Evolutionary conservation across 1,284 basidiomycete species (phyloP), one percentile per base, ranked within the genome.

Genomic region (Pseudozyma flocculosa): DNA sequence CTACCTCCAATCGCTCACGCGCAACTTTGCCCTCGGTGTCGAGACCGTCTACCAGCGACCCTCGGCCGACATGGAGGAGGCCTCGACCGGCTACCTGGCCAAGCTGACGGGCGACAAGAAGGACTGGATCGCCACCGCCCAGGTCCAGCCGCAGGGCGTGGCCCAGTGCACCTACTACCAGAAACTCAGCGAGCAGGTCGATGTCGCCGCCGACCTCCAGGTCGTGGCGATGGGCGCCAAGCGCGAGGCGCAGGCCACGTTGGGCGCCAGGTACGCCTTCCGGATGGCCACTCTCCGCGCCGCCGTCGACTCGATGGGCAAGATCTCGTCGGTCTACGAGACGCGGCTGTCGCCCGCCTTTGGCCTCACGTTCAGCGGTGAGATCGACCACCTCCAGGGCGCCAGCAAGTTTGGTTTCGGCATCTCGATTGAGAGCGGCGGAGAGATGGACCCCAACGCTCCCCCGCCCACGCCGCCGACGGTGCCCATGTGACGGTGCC

Each of bases 161-260:
- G 75, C 96, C 34, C 89, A 93, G 79, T 86, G 92, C 40, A 94
- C 92, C 15, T 99, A 98, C 81, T 97, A 90, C 89, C 93, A 97
- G 69, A 90, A 90, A 78, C 81, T 99, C 52, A 88, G 87, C 79
- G 92, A 95, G 55, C 93, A 94, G 81, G 89, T 99, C n/a, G 94
- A 98, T 56, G 92, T 94, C n/a, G 95, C 90, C 15, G 91, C 92
- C 32, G 94, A 98, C 75, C 81, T 99, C 64, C 87, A 92, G 78
- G 80, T 94, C 52, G 84, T 93, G 57, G 58, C 55, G 10, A 78
- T 78, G 43, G 81, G 80, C 19, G 87, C 90, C 78, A 76, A 77
- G 52, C 84, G 95, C 70, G 93, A 96, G 75, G 94, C 94, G 9
- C 82, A 92, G 44, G 89, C 92, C 14, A 95, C 92, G 19, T 79